Conservation (phyloP, 495 filamentous ascomycete species). For the Parathielavia appendiculata region DNA sequence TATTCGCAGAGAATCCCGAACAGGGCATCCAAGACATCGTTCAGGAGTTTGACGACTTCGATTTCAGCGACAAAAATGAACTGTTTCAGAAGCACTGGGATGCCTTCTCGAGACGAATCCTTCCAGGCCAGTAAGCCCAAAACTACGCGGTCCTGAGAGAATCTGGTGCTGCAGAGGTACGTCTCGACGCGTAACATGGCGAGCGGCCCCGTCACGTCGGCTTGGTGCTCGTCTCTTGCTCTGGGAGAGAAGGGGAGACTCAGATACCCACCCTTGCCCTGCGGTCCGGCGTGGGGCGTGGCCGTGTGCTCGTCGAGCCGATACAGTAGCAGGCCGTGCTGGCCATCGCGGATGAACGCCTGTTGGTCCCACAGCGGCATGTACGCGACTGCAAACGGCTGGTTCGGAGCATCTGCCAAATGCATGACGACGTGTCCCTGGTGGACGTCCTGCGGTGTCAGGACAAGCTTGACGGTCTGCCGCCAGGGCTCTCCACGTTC, state of each 20-base stretch:
- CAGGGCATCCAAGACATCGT: constrained; percentile 84
- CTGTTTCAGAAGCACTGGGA: constrained; percentile 68
- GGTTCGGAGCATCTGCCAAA: constrained; percentile 73
- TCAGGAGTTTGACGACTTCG: constrained; percentile 89
- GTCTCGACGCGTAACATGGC: constrained; percentile 75
- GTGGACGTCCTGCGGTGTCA: constrained; percentile 74
- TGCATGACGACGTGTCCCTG: constrained; percentile 85
- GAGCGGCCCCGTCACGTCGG: constrained; percentile 69
- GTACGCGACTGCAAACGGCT: constrained; percentile 84
- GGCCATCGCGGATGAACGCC: constrained; percentile 84
- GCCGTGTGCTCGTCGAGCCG: constrained; percentile 81
- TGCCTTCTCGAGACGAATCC: constrained; percentile 61
- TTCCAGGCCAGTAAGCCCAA: constrained; percentile 83
- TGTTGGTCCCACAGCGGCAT: constrained; percentile 91
- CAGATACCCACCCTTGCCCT: constrained; percentile 75
- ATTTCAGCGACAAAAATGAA: constrained; percentile 94
- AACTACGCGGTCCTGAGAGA: constrained; percentile 88
- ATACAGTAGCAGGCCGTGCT: constrained; percentile 77
- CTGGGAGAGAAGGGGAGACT: constrained; percentile 70
- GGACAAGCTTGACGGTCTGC: constrained; percentile 76
- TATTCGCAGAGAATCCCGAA: constrained; percentile 89
- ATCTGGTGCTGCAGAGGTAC: constrained; percentile 90
- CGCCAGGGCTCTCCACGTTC: constrained; percentile 77
- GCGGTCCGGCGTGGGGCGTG: constrained; percentile 45
- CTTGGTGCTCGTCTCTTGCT: constrained; percentile 58